Evolutionary conservation across 1,284 basidiomycete genomes (phyloP), one percentile per base, ranked within the genome.

Genomic region (Pascua sp.): DNA sequence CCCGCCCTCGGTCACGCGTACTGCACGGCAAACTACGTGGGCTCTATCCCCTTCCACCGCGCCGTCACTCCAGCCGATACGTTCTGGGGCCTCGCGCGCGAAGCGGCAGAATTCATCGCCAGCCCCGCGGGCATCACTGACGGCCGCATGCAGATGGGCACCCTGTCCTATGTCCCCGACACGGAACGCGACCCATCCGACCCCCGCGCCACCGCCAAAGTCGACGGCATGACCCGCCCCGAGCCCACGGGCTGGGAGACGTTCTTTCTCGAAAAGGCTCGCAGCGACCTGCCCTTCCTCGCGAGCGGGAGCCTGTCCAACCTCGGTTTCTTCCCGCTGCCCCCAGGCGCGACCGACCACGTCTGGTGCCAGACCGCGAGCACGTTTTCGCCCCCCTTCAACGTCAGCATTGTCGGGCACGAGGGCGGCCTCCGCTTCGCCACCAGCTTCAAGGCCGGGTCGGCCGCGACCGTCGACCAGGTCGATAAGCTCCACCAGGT

Each of bases 191-290:
- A 32, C 24, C 24, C 24, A 7, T 32, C 24, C 24, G 24, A 32
- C 24, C 24, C 24, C 24, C 24, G 24, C 24, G 24, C 24, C 24
- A 32, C 24, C 24, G 24, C 24, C 24, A 32, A 32, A 32, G 24
- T 32, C 24, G 24, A 32, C 24, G 42, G 16, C 13, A 55, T 42
- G 39, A 51, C 16, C 4, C 55, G 56, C 5, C 65, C 69, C 5
- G 53, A 56, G 7, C 63, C 68, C 7, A 75, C 71, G 11, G 67
- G 63, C 9, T 75, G 69, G 69, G 69, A 73, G 53, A 51, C 66
- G 11, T 69, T 65, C 55, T 66, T 69, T 41, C 42, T 55, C 13
- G 51, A 55, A 8, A 56, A 64, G 15, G 51, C 63, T 7, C 36
- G 54, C 1, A 49, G 53, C 2, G 13, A 43, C 1, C 52, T 39